Evolutionary conservation across 1,139 yeast genomes (phyloP), one percentile per base, ranked within the genome.

Genomic region (Scheffersomyces illinoinensis): DNA sequence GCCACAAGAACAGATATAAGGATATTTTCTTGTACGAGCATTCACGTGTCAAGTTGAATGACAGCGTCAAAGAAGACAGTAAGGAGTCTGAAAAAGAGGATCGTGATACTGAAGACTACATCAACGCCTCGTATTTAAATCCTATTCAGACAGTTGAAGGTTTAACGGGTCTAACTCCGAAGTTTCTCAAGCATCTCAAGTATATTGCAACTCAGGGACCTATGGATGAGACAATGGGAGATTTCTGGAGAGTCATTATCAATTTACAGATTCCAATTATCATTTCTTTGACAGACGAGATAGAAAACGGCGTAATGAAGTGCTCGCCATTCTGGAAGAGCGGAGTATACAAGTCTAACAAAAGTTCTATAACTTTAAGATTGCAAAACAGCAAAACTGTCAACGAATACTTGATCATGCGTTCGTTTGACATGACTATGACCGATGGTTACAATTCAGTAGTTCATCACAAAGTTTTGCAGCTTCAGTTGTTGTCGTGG

Each of bases 151-250:
- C 64, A 53, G 65, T 67, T 58, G 55, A 57, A 33, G 57, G 59
- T 5, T 63, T 59, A 47, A 61, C 68, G 6, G 23, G 47, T 5
- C 50, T 59, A 10, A 52, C 58, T 4, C 59, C 67, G 4, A 39
- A 57, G 17, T 53, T 64, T 24, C 24, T 57, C n/a, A 53, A 59
- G 7, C 55, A 66, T 12, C 66, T 69, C 54, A 78, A 82, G 56
- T 90, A 88, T 68, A 88, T 91, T 63, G 97, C 97, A 0, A 89
- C 97, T 0, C 97, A 91, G 65, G 97, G 96, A 0, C 97, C 97
- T 1, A 73, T 91, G 50, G 86, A 87, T 2, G 85, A 88, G 23
- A 90, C 97, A 0, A 82, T 89, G 60, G 87, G 86, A 17, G 97
- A 91, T 70, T 91, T 91, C 68, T 92, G 97, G 96, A 85, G 86